Evolutionary conservation across 2,329 filamentous ascomycete species (phyloP), one percentile per base, ranked within the genome.

Genomic region (Pseudocercospora vitis): DNA sequence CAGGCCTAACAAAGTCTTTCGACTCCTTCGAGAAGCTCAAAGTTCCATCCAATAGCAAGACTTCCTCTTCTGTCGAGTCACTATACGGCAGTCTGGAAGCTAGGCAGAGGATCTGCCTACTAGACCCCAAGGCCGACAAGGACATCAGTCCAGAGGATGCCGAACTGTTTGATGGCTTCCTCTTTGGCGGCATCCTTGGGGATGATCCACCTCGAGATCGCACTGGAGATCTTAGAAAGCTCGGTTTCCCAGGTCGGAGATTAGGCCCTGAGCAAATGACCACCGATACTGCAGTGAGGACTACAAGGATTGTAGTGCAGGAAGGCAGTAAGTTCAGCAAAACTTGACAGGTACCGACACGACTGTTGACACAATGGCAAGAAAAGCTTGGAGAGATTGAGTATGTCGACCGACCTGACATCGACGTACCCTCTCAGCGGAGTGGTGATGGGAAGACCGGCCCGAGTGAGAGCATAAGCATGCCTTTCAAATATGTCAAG

Each of bases 221-320:
- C 58, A 99, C 94, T 3, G 92, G 89, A n/a, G 94, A 99, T 72
- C 77, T 99, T 64, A 85, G 94, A 48, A 91, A 89, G 73, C 96
- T 97, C 70, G 94, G 94, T 2, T 99, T 95, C 65, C 79, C 86
- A 53, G 91, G 92, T 53, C 85, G 94, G 49, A 82, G 94, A 53
- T 78, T 99, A 24, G 94, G 94, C 0, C 89, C 92, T 6, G 86
- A 91, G 64, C 94, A 99, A 73, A 96, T 99, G 92, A 97, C 94
- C 2, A 99, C 94, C 3, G 94, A 99, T 71, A 99, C 94, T 16
- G 94, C 94, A 3, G 94, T 96, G 47, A 82, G 94, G 62, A 92
- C 96, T 39, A 97, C 94, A 26, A 83, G 94, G 61, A 86, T 95
- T 63, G 88, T 97, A 4, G 85, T 91, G 8, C 88, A 95, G 67